Base-by-base conservation (phyloP, 371 early-diverging fungal species). In the Mucor piriformis region DNA sequence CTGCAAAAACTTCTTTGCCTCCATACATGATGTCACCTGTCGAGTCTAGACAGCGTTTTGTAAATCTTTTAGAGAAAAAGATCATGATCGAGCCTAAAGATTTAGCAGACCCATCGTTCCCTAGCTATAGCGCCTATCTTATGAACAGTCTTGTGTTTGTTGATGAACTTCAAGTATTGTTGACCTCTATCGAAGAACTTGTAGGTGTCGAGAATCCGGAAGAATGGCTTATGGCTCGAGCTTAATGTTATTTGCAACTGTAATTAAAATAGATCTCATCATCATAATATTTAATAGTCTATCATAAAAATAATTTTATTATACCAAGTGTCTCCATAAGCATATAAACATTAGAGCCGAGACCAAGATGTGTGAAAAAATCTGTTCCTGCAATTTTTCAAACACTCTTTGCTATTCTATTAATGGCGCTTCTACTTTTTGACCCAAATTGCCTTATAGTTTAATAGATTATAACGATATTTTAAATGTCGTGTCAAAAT, bases 131-230 rank as follows among this genome's bases (percentile, higher is more conserved):
- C 35, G 59, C 79, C 2, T 78, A 73, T 23, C 40, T 75, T n/a
- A 59, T 73, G 43, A 71, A 63, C 23, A 69, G 72, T 35, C 40
- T 66, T 12, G 53, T 72, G 5, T 78, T 78, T 58, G 68, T 73
- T 3, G 64, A 59, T 11, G 75, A 78, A 33, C 46, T 77, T 8
- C 66, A 72, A 51, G 25, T 16, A 2, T 54, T 74, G n/a, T 50
- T 77, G 3, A 54, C 52, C 34, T 50, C 57, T 2, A 64, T 63
- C 8, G 54, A 68, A 40, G 66, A 66, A 40, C 51, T 78, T 7
- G 79, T 78, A 12, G 79, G 75, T 5, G 57, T 75, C 3, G 79
- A 78, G 25, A 61, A 71, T 35, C 78, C 78, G 10, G 66, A 73
- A 10, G 61, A 69, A 46, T 75, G 79, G 73, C 21, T 78, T 35